phyloP scores from a whole-genome alignment of 2,329 filamentous ascomycete genomes.

The Thelonectria blattea region DNA sequence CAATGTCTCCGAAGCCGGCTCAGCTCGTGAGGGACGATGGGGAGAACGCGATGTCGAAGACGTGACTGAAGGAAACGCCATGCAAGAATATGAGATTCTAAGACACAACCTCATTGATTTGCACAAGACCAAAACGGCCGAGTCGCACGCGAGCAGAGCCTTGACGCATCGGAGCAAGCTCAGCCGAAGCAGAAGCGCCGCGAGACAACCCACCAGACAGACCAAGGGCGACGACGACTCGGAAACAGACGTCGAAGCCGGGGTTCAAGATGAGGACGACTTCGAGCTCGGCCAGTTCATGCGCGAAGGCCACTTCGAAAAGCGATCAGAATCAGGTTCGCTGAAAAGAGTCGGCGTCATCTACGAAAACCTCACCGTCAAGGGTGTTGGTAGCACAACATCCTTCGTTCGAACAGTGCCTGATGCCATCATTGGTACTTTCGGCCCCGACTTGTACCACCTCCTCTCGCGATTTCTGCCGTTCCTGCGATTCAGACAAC shows the following conservation, averaged over 20 bases:
- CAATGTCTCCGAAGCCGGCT: conserved; percentile 30
- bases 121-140: conserved; percentile 43
- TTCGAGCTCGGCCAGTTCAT: conserved; percentile 76
- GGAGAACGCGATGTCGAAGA: conserved; percentile 46
- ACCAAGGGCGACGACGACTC: conserved; percentile 47
- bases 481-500: conserved; percentile 29
- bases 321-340: conserved; percentile 65
- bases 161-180: conserved; percentile 11
- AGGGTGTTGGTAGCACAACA: conserved; percentile 70
- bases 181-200: conserved; percentile 19
- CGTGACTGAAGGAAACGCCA: conserved; percentile 42
- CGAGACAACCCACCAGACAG: conserved; percentile 9
- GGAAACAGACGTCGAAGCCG: conserved; percentile 38
- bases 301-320: conserved; percentile 77
- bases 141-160: conserved; percentile 40
- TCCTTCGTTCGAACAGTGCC: conserved; percentile 76
- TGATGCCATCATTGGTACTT: conserved; percentile 76
- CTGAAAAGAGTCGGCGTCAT: conserved; percentile 80
- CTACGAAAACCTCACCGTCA: conserved; percentile 77
- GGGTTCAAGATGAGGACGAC: conserved; percentile 53
- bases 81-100: conserved; percentile 45
- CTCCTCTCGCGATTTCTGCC: conserved; percentile 56
- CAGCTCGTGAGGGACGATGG: conserved; percentile 38
- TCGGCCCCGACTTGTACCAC: conserved; percentile 78
- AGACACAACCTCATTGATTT: conserved; percentile 44